Evolutionary conservation across 306 rosid species (phyloP), one percentile per base, ranked within the genome.

Genomic region (Coriaria nepalensis): DNA sequence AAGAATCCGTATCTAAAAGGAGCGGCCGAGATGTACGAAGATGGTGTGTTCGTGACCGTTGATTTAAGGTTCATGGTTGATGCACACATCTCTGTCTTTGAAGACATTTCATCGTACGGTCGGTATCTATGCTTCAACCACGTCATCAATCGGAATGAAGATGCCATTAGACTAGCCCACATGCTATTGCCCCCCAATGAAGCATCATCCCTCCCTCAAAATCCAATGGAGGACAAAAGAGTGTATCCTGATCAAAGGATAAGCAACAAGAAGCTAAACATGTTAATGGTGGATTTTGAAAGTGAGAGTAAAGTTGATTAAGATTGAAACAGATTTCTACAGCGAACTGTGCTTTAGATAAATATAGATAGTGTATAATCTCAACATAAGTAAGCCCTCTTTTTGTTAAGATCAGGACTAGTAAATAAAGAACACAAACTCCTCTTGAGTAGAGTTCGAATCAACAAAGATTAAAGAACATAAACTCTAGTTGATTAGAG

Each of bases 11-110:
- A 87, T 48, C 10, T 87, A 15, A 80, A 82, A 59, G 96, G 96
- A 11, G 96, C 96, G 10, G 96, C 94, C 7, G 94, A 87, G 81
- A 83, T 87, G 96, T 87, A 87, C 64, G 86, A 83, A 48, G 87
- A 79, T 11, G 96, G 94, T 0, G 70, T 78, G 35, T 75, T 87
- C 2, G 94, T 83, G 34, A 78, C 94, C 61, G 94, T 80, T 33
- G 96, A 83, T 70, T 47, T 74, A 0, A 36, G 34, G 6, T 83
- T 74, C 64, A 42, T 78, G 63, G 86, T 70, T 13, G 78, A 80
- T 29, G 74, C 94, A 5, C 94, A 87, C 70, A 59, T 80, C 6
- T 65, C 79, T 4, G 75, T 80, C 46, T 87, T 67, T 49, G 87
- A 83, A 61, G 83, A 76, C 38, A 45, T 72, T 43, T 78, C 96